Percentiles rank a stretch among this genome's conserved stretches.
phyloP scores from a whole-genome alignment of 148 eudicot species.

The Diospyros kaki region DNA sequence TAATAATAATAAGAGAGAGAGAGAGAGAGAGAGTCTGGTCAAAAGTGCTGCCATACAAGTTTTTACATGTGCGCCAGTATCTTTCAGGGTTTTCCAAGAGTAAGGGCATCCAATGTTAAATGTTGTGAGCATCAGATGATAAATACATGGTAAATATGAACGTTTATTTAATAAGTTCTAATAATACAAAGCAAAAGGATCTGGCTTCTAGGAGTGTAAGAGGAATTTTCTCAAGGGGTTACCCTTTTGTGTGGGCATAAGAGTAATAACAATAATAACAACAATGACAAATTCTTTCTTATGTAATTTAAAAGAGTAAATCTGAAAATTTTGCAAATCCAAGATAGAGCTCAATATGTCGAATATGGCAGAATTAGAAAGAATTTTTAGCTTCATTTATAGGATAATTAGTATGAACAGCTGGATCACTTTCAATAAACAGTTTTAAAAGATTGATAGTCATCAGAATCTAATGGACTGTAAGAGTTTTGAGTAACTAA shows the following conservation, averaged over 20 bases:
- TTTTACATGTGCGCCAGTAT: background rate
- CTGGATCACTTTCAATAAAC: background rate
- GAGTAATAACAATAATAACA: too few species aligned
- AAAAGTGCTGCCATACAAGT: background rate
- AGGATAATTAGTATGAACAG: background rate
- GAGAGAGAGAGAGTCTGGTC: background rate
- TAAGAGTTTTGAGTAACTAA: background rate
- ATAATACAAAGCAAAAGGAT: background rate
- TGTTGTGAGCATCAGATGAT: background rate
- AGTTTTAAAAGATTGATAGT: background rate
- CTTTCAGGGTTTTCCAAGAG: background rate
- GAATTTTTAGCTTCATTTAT: background rate
- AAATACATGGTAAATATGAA: background rate
- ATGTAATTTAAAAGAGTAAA: too few species aligned
- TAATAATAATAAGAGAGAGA: too few species aligned
- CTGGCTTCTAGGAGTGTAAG: too few species aligned
- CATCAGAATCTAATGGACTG: background rate
- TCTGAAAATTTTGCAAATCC: too few species aligned
- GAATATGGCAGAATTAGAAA: background rate
- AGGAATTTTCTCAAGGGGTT: too few species aligned
- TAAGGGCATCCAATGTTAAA: background rate
- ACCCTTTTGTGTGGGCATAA: too few species aligned
- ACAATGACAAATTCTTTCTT: too few species aligned
- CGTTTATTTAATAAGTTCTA: background rate
- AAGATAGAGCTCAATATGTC: too few species aligned